Evolutionary conservation across 1,284 basidiomycete species (phyloP).

Genomic region (Cystobasidiaceae sp.): DNA sequence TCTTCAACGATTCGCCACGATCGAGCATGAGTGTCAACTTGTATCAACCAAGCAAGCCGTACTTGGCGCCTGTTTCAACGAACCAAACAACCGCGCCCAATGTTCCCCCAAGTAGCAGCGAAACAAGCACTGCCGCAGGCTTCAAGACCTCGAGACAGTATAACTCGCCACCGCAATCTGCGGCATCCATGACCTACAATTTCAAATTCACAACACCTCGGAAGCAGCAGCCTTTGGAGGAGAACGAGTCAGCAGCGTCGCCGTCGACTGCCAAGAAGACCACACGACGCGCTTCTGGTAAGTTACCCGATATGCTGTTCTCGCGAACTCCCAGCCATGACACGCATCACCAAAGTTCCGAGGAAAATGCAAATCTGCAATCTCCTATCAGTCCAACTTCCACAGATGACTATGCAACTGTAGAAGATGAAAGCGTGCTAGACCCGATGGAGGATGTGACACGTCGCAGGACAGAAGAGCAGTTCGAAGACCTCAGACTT

Average conservation of each 20-base stretch:
- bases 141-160: neutral
- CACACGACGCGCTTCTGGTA: slow-evolving; percentile 1
- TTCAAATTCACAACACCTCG: neutral
- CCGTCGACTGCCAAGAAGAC: neutral
- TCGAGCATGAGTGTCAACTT: slow-evolving; percentile 2
- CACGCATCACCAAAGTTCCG: no score
- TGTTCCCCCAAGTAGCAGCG: neutral
- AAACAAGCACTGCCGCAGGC: neutral
- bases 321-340: neutral
- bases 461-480: neutral
- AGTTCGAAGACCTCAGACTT: neutral
- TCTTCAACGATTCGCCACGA: slow-evolving; percentile 13
- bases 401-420: neutral
- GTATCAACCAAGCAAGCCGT: neutral
- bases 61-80: neutral
- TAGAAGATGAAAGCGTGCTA: slow-evolving; percentile 6
- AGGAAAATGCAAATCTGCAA: no score
- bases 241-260: no score
- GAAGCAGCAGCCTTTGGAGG: neutral
- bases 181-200: neutral
- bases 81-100: neutral
- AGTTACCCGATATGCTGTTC: slow-evolving; percentile 18
- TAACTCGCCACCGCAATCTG: neutral
- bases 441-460: slow-evolving; percentile 4
- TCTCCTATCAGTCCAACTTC: neutral